Base-by-base conservation (phyloP, 805 yeast species). In the Wickerhamiella brachini region DNA sequence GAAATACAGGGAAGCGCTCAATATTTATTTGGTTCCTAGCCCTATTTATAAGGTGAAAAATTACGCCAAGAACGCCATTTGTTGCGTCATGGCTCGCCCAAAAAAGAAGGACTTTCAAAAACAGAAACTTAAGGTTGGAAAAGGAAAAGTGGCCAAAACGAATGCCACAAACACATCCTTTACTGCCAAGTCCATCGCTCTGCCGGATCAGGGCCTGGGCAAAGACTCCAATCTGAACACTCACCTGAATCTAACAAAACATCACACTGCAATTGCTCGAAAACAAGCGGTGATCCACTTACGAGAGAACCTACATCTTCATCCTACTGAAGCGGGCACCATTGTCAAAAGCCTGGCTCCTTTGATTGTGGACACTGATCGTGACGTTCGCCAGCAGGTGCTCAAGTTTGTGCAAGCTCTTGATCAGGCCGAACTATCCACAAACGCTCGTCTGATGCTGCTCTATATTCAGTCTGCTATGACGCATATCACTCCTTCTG, bases 151-250 rank as follows among this genome's bases (percentile, higher is more conserved):
- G 5, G 78, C 78, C 55, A 79, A 88, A 5, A 77, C 79, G 18
- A 86, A 87, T 62, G 78, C 75, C 52, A 93, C 98, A 4, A 90
- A 84, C 57, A 86, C 95, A 0, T 82, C 94, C 0, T 90, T 90
- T 68, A 77, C 75, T 44, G 80, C 95, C 10, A 84, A 80, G 60
- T 64, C 77, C 42, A 73, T 76, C 52, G 66, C 74, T 29, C 65
- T 76, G 37, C 79, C 77, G 9, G 66, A 68, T 53, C 80, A 76
- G 61, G 59, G 70, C 10, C 54, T 73, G 15, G 52, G 54, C 41
- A 53, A 50, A 20, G 55, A 48, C 29, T 53, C 56, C 37, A 17
- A 48, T 22, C 44, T 55, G 18, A 26, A 47, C 18, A 47, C 56
- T 2, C 51, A 54, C 21, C 44, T 57, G 17, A 57, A 55, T n/a